Conservation (phyloP, 805 yeast species). For the Peterozyma xylosa region DNA sequence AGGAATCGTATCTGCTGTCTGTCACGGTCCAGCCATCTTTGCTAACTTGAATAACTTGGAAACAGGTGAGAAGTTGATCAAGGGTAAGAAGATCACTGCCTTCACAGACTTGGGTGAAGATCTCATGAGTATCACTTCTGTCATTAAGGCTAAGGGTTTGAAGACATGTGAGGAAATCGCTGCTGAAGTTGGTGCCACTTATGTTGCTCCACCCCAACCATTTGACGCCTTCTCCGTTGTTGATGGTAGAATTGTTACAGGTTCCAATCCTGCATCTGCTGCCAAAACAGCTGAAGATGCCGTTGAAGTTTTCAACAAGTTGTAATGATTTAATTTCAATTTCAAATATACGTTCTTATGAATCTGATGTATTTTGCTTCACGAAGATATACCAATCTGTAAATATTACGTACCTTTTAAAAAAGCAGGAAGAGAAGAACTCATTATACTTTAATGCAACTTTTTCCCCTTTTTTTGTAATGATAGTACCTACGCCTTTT, state of each 20-base stretch:
- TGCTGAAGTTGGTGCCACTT: slow-evolving; percentile 32
- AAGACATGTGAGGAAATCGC: slow-evolving; percentile 30
- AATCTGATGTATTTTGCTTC: too few relatives aligned
- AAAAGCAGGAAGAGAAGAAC: too few relatives aligned
- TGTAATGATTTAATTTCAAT: too few relatives aligned
- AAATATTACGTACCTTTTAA: too few relatives aligned
- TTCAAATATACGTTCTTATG: too few relatives aligned
- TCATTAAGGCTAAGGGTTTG: slow-evolving; percentile 20
- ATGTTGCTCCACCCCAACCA: slow-evolving; percentile 39
- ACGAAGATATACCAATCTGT: too few relatives aligned
- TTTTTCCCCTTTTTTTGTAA: too few relatives aligned
- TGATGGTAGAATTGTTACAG: slow-evolving; percentile 59
- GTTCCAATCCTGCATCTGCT: slow-evolving; percentile 58
- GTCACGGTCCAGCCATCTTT: slow-evolving; percentile 62
- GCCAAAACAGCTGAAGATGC: too few relatives aligned
- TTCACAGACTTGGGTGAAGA: slow-evolving; percentile 52
- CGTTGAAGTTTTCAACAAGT: too few relatives aligned
- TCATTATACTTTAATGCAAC: too few relatives aligned
- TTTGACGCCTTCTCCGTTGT: slow-evolving; percentile 42
- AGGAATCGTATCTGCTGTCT: slow-evolving; percentile 57
- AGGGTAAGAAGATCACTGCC: slow-evolving; percentile 53
- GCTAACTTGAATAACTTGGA: slow-evolving; percentile 32
- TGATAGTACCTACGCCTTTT: too few relatives aligned
- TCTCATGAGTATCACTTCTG: slow-evolving; percentile 17
- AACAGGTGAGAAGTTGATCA: slow-evolving; percentile 35